A percentile compares a stretch with the other conserved stretches of the same genome.
These are phyloP conservation scores for Chaetomiaceae sp. DNA, from an alignment of 2,329 filamentous ascomycete species.

Conservation along the genomic window DNA sequence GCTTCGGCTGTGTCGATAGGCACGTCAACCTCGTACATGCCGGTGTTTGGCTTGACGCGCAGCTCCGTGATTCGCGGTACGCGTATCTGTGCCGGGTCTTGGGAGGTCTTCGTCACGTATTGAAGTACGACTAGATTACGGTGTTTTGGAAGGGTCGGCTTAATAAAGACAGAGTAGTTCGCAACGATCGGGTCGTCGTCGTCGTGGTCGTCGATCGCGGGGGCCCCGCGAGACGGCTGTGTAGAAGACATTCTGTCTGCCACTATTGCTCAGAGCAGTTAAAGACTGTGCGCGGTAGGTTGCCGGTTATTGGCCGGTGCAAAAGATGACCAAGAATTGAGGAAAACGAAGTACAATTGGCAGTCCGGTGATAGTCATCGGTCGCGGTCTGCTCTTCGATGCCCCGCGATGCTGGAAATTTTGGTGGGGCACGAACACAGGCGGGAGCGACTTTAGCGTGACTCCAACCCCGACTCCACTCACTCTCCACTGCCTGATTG, in stretches of 20 bases:
- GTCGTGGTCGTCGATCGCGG: slow-evolving; percentile 21
- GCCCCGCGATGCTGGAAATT: slow-evolving; percentile 21
- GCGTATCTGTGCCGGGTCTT: slow-evolving; percentile 45
- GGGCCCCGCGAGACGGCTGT: background rate
- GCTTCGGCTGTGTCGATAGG: slow-evolving; percentile 67
- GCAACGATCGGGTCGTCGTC: slow-evolving; percentile 66
- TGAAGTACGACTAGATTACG: slow-evolving; percentile 78
- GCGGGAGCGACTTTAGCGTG: too few species aligned
- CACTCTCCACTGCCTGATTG: too few species aligned
- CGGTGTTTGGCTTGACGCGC: slow-evolving; percentile 75
- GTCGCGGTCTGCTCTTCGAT: background rate
- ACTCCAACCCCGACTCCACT: too few species aligned
- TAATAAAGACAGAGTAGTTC: slow-evolving; percentile 82
- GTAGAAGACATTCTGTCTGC: background rate
- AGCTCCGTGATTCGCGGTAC: slow-evolving; percentile 68
- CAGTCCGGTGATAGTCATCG: background rate
- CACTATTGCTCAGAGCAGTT: background rate
- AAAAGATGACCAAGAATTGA: too few species aligned
- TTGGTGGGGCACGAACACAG: slow-evolving; percentile 12
- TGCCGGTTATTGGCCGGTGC: too few species aligned
- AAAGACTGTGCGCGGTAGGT: background rate
- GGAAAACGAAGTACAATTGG: too few species aligned
- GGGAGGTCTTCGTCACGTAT: slow-evolving; percentile 72
- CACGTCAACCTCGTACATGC: slow-evolving; percentile 90
- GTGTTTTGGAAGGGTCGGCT: slow-evolving; percentile 59